phyloP scores from a whole-genome alignment of 768 basidiomycete genomes.

The Phallus indusiatus region DNA sequence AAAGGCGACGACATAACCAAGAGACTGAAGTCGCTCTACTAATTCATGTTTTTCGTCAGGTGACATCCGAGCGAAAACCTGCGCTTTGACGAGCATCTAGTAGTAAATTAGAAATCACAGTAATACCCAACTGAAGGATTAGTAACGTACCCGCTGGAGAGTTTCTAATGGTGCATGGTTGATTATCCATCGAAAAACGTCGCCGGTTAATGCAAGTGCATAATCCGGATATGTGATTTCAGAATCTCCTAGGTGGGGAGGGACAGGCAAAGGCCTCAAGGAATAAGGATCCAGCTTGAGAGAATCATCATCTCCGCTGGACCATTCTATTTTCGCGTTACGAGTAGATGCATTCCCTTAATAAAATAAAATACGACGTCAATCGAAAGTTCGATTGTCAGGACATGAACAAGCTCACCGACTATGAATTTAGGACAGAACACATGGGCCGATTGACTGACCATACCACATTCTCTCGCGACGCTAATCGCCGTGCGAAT shows the following conservation, averaged over 20 bases:
- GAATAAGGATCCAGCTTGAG: constrained; percentile 87
- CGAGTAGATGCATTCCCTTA: constrained; percentile 24
- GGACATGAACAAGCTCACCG: constrained; percentile 34
- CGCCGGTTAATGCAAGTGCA: constrained; percentile 85
- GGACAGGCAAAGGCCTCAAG: constrained; percentile 68
- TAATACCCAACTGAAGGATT: neutral
- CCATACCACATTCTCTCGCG: constrained; percentile 84
- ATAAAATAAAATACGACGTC: constrained; percentile 15
- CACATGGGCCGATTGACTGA: constrained; percentile 82
- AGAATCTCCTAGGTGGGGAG: constrained; percentile 57
- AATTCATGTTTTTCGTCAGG: constrained; percentile 99
- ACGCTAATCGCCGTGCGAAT: constrained; percentile 95
- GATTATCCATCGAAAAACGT: constrained; percentile 97
- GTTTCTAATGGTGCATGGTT: constrained; percentile 92
- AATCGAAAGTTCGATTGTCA: constrained; percentile 15
- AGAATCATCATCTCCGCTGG: constrained; percentile 76
- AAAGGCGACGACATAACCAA: constrained; percentile 96
- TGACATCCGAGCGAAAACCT: constrained; percentile 97
- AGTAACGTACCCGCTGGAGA: constrained; percentile 65
- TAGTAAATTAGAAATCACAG: constrained; percentile 3
- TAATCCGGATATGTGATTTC: constrained; percentile 80
- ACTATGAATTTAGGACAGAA: constrained; percentile 73
- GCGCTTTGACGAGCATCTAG: constrained; percentile 95
- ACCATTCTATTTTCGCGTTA: constrained; percentile 71
- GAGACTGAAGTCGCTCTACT: constrained; percentile 82